Evolutionary conservation across 805 yeast species (phyloP).

Genomic region (Cyberlindnera americana): DNA sequence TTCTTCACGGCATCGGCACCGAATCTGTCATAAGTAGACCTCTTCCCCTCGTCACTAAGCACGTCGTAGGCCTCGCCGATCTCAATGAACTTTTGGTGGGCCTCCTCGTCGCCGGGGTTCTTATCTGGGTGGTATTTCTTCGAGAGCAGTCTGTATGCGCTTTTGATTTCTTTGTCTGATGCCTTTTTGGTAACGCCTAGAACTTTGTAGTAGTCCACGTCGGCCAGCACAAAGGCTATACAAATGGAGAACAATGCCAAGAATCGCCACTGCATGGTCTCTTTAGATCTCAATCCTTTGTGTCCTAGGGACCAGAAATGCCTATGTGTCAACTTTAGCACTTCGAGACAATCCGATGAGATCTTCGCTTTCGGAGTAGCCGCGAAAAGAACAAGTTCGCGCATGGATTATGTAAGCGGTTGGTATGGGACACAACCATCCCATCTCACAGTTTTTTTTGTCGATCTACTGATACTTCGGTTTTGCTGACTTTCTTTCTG

Average conservation of each 20-base stretch:
- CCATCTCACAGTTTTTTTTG: not conserved
- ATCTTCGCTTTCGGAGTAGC: not conserved
- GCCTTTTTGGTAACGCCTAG: conserved; percentile 71
- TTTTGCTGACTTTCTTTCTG: no score
- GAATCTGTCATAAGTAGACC: conserved; percentile 62
- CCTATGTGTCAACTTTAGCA: conserved; percentile 13
- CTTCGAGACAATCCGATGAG: no score
- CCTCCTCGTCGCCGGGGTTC: conserved; percentile 76
- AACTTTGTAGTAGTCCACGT: conserved; percentile 49
- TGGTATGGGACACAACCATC: not conserved
- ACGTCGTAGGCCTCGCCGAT: conserved; percentile 93
- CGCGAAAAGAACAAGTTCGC: conserved; percentile 2
- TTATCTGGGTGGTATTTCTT: conserved; percentile 94
- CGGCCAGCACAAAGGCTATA: conserved; percentile 11
- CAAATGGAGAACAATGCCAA: conserved; percentile 4
- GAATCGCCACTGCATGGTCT: conserved; percentile 8
- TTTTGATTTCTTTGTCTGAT: conserved; percentile 74
- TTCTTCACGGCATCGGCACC: conserved; percentile 74
- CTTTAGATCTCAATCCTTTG: not conserved
- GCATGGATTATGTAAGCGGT: not conserved
- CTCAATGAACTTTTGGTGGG: conserved; percentile 83
- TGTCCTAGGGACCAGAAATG: not conserved
- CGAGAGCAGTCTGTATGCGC: conserved; percentile 77
- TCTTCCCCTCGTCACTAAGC: conserved; percentile 66
- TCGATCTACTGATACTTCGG: not conserved